Percentiles rank a stretch among this genome's conserved stretches.
phyloP scores from a whole-genome alignment of 2,329 filamentous ascomycete genomes.

The Trichoderma sp. region DNA sequence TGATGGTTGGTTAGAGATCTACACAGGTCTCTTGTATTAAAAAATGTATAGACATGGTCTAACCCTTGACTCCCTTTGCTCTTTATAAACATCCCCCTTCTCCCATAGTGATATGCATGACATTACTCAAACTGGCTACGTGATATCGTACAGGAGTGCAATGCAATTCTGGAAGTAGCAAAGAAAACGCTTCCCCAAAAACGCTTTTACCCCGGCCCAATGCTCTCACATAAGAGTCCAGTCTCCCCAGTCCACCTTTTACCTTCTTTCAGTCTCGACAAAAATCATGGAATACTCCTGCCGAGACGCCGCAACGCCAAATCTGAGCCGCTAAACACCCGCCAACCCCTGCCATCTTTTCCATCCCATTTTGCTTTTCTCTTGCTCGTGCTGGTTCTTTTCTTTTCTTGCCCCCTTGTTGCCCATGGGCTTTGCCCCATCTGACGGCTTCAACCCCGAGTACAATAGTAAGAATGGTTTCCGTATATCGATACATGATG shows the following conservation, averaged over 20 bases:
- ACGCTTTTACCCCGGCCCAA: constrained; percentile 11
- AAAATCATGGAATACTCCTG: constrained; percentile 22
- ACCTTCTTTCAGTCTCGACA: constrained; percentile 19
- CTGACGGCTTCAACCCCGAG: background rate
- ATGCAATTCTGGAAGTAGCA: constrained; percentile 9
- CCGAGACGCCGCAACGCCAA: constrained; percentile 32
- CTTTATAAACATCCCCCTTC: background rate
- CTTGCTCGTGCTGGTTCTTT: constrained; percentile 23
- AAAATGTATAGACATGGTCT: constrained; percentile 35
- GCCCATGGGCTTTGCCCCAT: background rate
- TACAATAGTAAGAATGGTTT: background rate
- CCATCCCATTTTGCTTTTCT: background rate
- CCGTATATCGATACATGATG: background rate
- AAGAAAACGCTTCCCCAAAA: constrained; percentile 1
- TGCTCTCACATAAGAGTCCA: background rate
- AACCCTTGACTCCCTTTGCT: constrained; percentile 29
- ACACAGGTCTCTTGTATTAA: constrained; percentile 30
- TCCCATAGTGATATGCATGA: background rate
- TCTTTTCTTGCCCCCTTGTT: background rate
- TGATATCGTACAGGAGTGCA: constrained; percentile 18
- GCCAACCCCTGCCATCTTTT: constrained; percentile 18
- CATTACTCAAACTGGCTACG: constrained; percentile 19
- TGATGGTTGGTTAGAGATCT: constrained; percentile 9
- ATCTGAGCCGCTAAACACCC: constrained; percentile 25
- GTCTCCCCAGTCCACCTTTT: background rate